Base-by-base conservation (phyloP, 2,329 filamentous ascomycete genomes). In the Trichoderma sp. region DNA sequence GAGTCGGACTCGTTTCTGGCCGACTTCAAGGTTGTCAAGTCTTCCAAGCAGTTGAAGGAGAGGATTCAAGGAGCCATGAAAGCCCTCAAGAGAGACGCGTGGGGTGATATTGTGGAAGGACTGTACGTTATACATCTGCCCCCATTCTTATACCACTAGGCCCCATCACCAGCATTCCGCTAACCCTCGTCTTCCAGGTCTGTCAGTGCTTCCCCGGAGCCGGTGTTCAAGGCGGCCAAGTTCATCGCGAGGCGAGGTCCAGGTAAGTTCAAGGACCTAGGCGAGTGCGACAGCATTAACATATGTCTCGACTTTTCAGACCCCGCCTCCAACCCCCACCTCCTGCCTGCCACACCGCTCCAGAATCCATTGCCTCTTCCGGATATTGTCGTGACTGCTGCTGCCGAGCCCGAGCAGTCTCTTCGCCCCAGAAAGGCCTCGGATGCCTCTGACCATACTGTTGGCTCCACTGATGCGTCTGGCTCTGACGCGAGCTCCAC, bases 191-290 rank as follows among this genome's bases (percentile, higher is more conserved):
- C 34, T 60, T 51, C 13, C 37, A 69, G 68, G 37, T 34, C 52
- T 32, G 51, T 51, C 11, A 32, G 59, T 32, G 21, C 30, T 37
- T 60, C 61, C 4, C 34, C 61, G 30, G 64, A 58, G 24, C 26
- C 34, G 21, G 68, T 66, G 34, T 69, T 69, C 49, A 69, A 69
- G 61, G 68, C 68, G 24, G 60, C 61, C 43, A 55, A 56, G n/a
- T 69, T 69, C 49, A 69, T 69, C 34, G 34, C 49, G 34, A 69
- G 52, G 61, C 60, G 68, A 66, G 61, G 68, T 51, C 63, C 66
- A 69, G 68, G 68, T 69, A 68, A 30, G 65, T 66, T 59, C 54
- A n/a, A 24, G 63, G 54, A 66, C 54, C 34, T 66, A 28, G 54
- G 39, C 37, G 55, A 54, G 24, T 21, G 54, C 30, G 66, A 64